phyloP scores from a whole-genome alignment of 2,329 filamentous ascomycete genomes.

The Tolypocladium guangdongense region DNA sequence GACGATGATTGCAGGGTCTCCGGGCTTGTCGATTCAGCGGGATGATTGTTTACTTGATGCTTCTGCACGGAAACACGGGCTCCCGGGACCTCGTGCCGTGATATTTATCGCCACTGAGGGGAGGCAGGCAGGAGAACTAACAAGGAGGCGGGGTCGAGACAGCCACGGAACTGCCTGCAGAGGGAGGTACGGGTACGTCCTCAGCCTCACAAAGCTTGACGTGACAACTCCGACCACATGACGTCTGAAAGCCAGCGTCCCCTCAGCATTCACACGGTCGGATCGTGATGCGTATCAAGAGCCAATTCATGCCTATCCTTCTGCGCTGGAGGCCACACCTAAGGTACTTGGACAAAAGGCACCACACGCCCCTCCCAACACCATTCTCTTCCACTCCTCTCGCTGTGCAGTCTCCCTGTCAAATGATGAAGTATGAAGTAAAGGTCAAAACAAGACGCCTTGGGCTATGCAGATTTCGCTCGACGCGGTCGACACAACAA shows the following conservation, averaged over 20 bases:
- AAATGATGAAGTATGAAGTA: background rate
- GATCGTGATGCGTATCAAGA: too few species aligned
- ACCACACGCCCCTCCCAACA: too few species aligned
- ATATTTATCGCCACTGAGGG: background rate
- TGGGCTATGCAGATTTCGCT: constrained; percentile 11
- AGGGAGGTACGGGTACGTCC: too few species aligned
- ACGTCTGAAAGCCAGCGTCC: too few species aligned
- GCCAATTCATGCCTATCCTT: too few species aligned
- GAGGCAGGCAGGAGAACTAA: background rate
- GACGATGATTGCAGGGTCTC: background rate
- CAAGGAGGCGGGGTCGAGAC: background rate
- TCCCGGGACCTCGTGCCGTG: background rate
- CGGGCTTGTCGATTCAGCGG: background rate
- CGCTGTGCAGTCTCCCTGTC: background rate
- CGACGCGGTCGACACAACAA: background rate
- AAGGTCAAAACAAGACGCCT: constrained; percentile 11
- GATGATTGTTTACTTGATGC: background rate
- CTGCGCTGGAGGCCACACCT: too few species aligned
- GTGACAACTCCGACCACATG: too few species aligned
- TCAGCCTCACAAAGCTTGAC: background rate
- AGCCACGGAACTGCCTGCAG: background rate
- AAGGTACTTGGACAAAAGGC: too few species aligned
- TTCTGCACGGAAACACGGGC: background rate
- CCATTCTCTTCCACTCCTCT: background rate
- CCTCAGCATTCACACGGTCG: too few species aligned